phyloP scores from a whole-genome alignment of 805 yeast species.

The Millerago galiae region DNA sequence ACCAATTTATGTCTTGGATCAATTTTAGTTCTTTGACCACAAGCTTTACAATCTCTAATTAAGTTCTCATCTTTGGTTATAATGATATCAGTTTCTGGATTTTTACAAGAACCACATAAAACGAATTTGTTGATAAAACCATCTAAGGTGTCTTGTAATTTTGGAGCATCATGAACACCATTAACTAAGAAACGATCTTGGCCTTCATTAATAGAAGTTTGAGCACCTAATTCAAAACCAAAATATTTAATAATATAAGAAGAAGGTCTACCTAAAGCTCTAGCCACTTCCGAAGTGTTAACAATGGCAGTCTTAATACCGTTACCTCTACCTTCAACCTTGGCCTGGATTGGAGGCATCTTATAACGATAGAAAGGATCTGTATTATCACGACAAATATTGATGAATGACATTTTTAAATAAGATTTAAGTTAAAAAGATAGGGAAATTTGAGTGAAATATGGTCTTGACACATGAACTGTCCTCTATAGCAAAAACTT shows the following conservation, averaged over 20 bases:
- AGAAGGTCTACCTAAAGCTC: conserved; percentile 91
- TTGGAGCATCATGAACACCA: conserved; percentile 87
- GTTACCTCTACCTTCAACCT: conserved; percentile 98
- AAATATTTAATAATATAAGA: conserved; percentile 88
- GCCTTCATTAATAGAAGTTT: conserved; percentile 72
- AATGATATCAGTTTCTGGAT: conserved; percentile 93
- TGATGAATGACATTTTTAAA: conserved; percentile 69
- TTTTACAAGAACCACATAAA: conserved; percentile 89
- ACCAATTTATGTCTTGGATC: conserved; percentile 84
- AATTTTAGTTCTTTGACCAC: conserved; percentile 83
- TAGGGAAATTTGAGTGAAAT: conserved; percentile 2
- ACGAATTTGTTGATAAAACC: conserved; percentile 92
- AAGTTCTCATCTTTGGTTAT: conserved; percentile 69
- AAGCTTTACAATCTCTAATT: conserved; percentile 94
- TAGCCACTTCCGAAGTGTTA: conserved; percentile 86
- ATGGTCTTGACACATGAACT: too few species aligned
- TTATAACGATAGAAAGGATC: conserved; percentile 99
- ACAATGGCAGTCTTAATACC: conserved; percentile 96
- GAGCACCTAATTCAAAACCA: conserved; percentile 97
- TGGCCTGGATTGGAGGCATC: conserved; percentile 97
- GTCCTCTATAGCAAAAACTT: too few species aligned
- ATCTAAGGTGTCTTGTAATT: conserved; percentile 89
- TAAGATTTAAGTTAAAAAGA: neutral
- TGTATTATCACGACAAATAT: conserved; percentile 93
- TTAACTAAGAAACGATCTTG: conserved; percentile 87